phyloP scores from a whole-genome alignment of 2,329 filamentous ascomycete species.

The Zymoseptoria pseudotritici region DNA sequence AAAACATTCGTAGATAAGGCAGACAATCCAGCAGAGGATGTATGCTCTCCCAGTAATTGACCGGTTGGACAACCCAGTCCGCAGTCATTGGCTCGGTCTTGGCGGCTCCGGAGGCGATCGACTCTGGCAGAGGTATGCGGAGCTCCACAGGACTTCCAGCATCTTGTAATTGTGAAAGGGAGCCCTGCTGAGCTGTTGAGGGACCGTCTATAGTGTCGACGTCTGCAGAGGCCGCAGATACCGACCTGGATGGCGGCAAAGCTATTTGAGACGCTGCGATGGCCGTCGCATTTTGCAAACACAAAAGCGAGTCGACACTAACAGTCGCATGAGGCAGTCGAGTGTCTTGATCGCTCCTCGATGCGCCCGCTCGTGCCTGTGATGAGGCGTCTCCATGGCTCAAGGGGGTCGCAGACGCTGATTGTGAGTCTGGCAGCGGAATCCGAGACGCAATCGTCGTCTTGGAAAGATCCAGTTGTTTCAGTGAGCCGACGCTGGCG shows the following conservation, averaged over 20 bases:
- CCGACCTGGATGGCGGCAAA: background rate
- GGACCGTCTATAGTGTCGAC: background rate
- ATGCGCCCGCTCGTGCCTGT: background rate
- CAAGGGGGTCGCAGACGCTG: background rate
- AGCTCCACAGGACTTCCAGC: background rate
- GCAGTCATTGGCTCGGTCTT: background rate
- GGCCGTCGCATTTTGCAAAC: background rate
- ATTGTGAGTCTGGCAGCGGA: background rate
- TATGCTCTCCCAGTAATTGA: conserved; percentile 1
- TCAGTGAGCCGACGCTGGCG: too few relatives aligned
- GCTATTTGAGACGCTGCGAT: background rate
- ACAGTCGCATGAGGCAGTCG: background rate
- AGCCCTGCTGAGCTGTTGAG: background rate
- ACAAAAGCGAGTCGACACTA: background rate
- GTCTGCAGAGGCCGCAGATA: background rate
- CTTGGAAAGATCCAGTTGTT: background rate
- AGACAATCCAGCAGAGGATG: conserved; percentile 1
- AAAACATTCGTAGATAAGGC: background rate
- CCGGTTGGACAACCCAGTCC: background rate
- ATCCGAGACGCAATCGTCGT: background rate
- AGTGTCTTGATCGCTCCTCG: background rate
- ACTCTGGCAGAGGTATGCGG: background rate
- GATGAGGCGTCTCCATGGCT: background rate
- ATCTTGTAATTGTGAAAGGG: background rate
- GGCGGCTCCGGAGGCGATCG: background rate